Conservation (phyloP, 1,284 basidiomycete species). For the Boletus putidus region DNA sequence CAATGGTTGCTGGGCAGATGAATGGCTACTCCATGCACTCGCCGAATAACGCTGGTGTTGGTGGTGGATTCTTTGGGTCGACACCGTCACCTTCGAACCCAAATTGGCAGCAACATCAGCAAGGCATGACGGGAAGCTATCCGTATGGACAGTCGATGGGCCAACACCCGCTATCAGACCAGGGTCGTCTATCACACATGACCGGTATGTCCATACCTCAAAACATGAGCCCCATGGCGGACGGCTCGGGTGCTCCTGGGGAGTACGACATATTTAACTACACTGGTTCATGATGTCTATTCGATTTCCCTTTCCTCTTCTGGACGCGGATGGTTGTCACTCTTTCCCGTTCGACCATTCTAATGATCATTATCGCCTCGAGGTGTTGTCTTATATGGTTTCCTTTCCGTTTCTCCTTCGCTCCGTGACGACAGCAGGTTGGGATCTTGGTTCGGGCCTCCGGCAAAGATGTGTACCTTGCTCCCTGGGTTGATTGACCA, state of each 20-base stretch:
- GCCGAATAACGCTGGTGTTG: conserved; percentile 37
- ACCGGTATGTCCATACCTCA: conserved; percentile 43
- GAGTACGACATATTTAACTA: conserved; percentile 56
- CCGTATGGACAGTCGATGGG: conserved; percentile 36
- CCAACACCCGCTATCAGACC: conserved; percentile 35
- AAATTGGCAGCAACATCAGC: conserved; percentile 37
- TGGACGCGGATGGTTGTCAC: conserved; percentile 24
- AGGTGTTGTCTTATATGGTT: conserved; percentile 26
- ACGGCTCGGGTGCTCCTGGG: conserved; percentile 32
- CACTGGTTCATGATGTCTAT: conserved; percentile 40
- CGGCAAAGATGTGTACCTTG: not conserved
- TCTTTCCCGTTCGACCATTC: conserved; percentile 25
- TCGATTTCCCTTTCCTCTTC: conserved; percentile 10
- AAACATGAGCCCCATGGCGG: conserved; percentile 40
- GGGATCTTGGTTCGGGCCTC: conserved; percentile 3
- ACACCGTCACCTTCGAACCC: conserved; percentile 39
- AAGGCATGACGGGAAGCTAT: conserved; percentile 40
- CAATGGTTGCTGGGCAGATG: conserved; percentile 37
- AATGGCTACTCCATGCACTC: conserved; percentile 49
- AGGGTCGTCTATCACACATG: conserved; percentile 43
- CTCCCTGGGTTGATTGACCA: conserved; percentile 1
- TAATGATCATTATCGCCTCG: conserved; percentile 28
- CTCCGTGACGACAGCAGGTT: conserved; percentile 10
- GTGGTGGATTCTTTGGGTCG: conserved; percentile 39
- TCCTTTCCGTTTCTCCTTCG: conserved; percentile 5